A percentile compares a stretch with the other conserved stretches of the same genome.
phyloP scores from a whole-genome alignment of 1,284 basidiomycete genomes.

The Rhodotorula sp. region DNA sequence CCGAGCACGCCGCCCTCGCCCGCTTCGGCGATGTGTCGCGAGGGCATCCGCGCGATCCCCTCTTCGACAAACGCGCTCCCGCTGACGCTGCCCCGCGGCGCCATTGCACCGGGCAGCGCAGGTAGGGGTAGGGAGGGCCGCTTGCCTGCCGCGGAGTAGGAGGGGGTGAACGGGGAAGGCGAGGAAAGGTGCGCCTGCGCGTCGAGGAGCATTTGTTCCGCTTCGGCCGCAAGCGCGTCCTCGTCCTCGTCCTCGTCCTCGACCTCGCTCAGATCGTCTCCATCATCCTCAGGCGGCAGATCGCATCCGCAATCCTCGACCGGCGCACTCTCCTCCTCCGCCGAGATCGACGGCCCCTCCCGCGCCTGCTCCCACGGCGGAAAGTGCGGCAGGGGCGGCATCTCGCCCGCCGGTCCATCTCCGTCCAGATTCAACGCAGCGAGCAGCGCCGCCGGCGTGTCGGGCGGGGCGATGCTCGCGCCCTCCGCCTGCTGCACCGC shows the following conservation, averaged over 20 bases:
- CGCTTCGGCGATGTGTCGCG: background rate
- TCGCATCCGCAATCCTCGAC: background rate
- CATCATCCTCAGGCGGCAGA: background rate
- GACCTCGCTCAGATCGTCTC: background rate
- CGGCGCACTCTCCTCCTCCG: background rate
- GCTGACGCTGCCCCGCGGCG: background rate
- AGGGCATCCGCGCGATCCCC: background rate
- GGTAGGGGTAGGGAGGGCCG: constrained; percentile 4
- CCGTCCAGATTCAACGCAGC: background rate
- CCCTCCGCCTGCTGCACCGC: background rate
- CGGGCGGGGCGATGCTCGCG: background rate
- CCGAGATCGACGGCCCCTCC: background rate
- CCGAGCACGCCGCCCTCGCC: constrained; percentile 2
- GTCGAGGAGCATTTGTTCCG: background rate
- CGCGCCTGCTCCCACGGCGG: background rate
- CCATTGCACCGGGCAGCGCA: background rate
- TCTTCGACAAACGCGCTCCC: background rate
- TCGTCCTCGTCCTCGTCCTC: background rate
- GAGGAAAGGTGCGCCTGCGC: background rate
- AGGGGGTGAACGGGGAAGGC: too few relatives aligned
- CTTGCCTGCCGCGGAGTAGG: background rate
- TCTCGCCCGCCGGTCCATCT: background rate
- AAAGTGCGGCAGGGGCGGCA: background rate
- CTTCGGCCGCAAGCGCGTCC: background rate
- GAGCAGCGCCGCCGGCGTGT: background rate